These are phyloP conservation scores for Hordeum vulgare DNA, from an alignment of 176 grass and related monocot genomes.

Conservation along the genomic window DNA sequence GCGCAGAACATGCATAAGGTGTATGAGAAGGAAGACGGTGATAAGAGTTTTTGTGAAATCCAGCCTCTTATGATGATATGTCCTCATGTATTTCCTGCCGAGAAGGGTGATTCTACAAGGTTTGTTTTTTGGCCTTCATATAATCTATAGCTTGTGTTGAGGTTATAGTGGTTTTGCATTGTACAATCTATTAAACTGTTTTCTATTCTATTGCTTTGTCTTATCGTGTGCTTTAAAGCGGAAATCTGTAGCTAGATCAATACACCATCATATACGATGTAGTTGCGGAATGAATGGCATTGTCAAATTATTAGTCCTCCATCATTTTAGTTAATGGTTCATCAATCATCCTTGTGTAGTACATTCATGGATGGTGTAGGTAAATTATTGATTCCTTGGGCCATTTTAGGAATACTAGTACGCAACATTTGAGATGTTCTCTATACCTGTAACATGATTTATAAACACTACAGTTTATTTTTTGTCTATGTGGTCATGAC, in stretches of 20 bases:
- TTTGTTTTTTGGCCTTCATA: background rate
- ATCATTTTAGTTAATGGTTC: background rate
- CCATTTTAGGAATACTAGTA: background rate
- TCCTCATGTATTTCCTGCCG: background rate
- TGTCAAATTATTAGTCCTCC: background rate
- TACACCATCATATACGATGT: background rate
- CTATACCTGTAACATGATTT: background rate
- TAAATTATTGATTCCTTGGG: background rate
- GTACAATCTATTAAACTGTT: background rate
- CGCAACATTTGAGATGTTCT: background rate
- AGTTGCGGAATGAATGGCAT: background rate
- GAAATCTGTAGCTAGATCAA: background rate
- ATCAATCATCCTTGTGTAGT: background rate
- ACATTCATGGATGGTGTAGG: background rate
- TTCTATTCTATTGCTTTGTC: background rate
- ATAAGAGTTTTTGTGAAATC: background rate
- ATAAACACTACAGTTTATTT: too few relatives aligned
- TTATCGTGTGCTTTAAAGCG: background rate
- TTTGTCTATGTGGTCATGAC: background rate
- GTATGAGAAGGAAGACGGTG: background rate
- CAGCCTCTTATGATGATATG: background rate
- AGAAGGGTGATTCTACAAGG: background rate
- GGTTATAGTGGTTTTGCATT: background rate
- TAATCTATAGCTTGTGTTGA: background rate
- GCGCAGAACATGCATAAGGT: background rate